These are phyloP conservation scores for Boletus sp. DNA, from an alignment of 768 basidiomycete genomes.

Conservation along the genomic window DNA sequence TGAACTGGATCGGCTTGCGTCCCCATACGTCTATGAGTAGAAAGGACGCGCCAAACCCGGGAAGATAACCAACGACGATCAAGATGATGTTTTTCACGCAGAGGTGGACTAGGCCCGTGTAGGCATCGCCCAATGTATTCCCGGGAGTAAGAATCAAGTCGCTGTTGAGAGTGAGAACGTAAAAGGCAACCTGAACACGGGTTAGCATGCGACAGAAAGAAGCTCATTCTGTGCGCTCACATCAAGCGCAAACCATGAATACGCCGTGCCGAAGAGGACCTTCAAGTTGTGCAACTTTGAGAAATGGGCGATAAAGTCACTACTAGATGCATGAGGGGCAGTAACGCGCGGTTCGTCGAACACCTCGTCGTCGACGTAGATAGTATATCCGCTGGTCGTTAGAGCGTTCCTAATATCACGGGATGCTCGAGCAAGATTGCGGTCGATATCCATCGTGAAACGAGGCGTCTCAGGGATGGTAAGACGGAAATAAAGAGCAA, in stretches of 20 bases:
- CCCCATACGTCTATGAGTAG: conserved; percentile 72
- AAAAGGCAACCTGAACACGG: conserved; percentile 64
- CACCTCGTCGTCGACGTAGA: conserved; percentile 49
- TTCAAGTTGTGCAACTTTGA: conserved; percentile 71
- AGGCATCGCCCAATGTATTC: conserved; percentile 25
- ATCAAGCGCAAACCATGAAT: conserved; percentile 85
- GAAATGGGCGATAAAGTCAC: conserved; percentile 68
- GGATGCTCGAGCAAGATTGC: conserved; percentile 65
- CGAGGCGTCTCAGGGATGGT: conserved; percentile 92
- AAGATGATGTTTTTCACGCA: conserved; percentile 70
- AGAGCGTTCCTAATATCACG: conserved; percentile 68
- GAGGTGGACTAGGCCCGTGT: conserved; percentile 53
- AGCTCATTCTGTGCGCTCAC: conserved; percentile 44
- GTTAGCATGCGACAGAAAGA: neutral
- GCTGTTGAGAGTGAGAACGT: conserved; percentile 79
- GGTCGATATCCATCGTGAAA: conserved; percentile 83
- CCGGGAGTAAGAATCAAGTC: neutral
- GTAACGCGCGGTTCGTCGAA: conserved; percentile 48
- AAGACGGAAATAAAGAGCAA: conserved; percentile 85
- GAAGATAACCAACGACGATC: conserved; percentile 69
- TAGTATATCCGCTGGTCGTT: conserved; percentile 38
- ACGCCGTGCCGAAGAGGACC: conserved; percentile 68
- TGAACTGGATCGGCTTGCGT: conserved; percentile 72
- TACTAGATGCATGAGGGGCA: conserved; percentile 61
- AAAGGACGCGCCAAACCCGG: conserved; percentile 57